Percentiles rank a stretch among this genome's conserved stretches.
Conservation (phyloP, 1,284 basidiomycete genomes). For the Agaricales sp. region DNA sequence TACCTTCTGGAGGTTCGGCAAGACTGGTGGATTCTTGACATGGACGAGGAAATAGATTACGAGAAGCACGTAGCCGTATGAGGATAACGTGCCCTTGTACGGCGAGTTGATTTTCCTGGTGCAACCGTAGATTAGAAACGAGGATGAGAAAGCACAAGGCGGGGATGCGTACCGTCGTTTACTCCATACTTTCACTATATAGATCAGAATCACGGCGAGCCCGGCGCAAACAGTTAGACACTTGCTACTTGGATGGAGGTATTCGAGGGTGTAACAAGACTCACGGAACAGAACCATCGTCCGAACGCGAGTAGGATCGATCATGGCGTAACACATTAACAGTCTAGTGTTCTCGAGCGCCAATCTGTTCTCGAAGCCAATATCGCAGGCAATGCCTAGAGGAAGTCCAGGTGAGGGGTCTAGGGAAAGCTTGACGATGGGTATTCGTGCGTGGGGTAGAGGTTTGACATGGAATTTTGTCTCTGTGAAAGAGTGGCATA, state of each 20-base stretch:
- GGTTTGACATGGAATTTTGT: slow-evolving; percentile 98
- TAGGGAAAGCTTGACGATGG: slow-evolving; percentile 94
- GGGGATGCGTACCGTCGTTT: slow-evolving; percentile 67
- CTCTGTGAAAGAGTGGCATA: slow-evolving; percentile 38
- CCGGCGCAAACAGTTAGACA: background rate
- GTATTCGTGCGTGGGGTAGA: slow-evolving; percentile 93
- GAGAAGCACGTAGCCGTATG: slow-evolving; percentile 95
- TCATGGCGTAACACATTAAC: slow-evolving; percentile 94
- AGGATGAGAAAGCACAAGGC: background rate
- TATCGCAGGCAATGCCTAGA: slow-evolving; percentile 91
- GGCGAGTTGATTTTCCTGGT: slow-evolving; percentile 98
- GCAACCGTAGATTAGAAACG: slow-evolving; percentile 2
- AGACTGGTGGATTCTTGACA: slow-evolving; percentile 90
- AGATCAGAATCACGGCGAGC: background rate
- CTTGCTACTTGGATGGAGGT: slow-evolving; percentile 5
- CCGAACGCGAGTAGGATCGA: slow-evolving; percentile 89
- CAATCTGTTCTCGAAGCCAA: slow-evolving; percentile 95
- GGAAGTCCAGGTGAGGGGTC: slow-evolving; percentile 86
- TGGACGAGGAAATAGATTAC: slow-evolving; percentile 97
- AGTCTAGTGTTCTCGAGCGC: slow-evolving; percentile 96
- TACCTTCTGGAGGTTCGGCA: slow-evolving; percentile 88
- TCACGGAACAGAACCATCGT: slow-evolving; percentile 92
- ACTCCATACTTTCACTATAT: slow-evolving; percentile 94
- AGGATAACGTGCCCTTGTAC: slow-evolving; percentile 92
- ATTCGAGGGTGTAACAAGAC: slow-evolving; percentile 21